Base-by-base conservation (phyloP, 1,284 basidiomycete species). In the Fomes fomentarius region DNA sequence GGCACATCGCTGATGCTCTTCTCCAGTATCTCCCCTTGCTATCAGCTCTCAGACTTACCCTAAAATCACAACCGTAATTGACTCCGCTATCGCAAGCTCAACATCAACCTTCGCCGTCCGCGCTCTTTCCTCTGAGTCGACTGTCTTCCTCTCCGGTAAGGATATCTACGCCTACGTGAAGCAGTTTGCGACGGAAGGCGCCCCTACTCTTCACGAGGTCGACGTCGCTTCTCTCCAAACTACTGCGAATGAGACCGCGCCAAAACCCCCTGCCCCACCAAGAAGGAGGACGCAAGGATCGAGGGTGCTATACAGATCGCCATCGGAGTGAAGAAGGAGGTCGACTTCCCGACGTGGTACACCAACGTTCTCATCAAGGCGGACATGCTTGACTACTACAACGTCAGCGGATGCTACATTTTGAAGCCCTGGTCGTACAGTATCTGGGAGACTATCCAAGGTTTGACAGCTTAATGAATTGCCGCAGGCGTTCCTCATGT, bases 381-480 rank as follows among this genome's bases (percentile, higher is more conserved):
- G 22, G 96, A 99, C 68, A 98, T 99, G 96, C 77, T 99, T 52
- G 97, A 99, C 70, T 99, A 99, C 77, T 99, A 99, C 76, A 96
- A 89, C 72, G 95, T 99, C 66, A 96, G 93, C 60, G 97, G 96
- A 24, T 99, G 96, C 72, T 99, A 99, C 76, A 98, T 99, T 68
- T 87, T 99, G 59, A 96, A 95, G 71, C 97, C 97, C 0, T 95
- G 94, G 91, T 96, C 94, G 7, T 99, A 94, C 76, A 88, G 85
- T 66, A 95, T 99, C 69, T 99, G 97, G 97, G 94, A 98, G 71
- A 82, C 82, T 54, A 98, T 99, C 61, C 94, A 97, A 78, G 82
- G 92, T 93, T 64, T 26, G 77, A 65, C 17, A 7, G 2, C 26
- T 35, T 21, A 17, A 31, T 26, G 5, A 10, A n/a, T 54, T 47